A percentile compares a stretch with the other conserved stretches of the same genome.
Evolutionary conservation across 2,329 filamentous ascomycete genomes (phyloP).

Genomic region (Plectosphaerella sp.): DNA sequence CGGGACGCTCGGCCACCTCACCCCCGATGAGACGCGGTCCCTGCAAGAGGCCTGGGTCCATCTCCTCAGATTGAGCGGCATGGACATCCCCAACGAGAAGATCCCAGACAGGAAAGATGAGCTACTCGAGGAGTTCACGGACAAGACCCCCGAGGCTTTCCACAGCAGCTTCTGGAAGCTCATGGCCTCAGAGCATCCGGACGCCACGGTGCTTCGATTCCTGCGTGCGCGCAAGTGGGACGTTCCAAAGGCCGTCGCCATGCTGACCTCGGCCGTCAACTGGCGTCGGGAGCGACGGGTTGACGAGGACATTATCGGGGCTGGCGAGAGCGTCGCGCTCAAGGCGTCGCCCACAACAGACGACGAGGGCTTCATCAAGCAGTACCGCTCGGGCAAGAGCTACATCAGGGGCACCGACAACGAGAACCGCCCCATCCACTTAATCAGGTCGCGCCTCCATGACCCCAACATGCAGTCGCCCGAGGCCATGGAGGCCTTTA

Average conservation of each 20-base stretch:
- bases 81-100: constrained; percentile 2
- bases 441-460: constrained; percentile 28
- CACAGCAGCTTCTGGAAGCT: constrained; percentile 26
- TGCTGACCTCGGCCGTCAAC: constrained; percentile 30
- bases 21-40: constrained; percentile 15
- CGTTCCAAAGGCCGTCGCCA: constrained; percentile 30
- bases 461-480: constrained; percentile 24
- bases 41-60: constrained; percentile 18
- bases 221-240: constrained; percentile 35
- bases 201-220: constrained; percentile 32
- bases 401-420: constrained; percentile 31
- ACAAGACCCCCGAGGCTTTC: constrained; percentile 12
- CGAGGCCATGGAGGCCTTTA: constrained; percentile 29
- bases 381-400: constrained; percentile 31
- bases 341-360: constrained; percentile 14
- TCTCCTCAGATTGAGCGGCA: constrained; percentile 14
- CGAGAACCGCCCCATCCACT: constrained; percentile 27
- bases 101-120: not conserved
- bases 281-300: constrained; percentile 30
- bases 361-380: constrained; percentile 29
- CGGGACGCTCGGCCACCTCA: constrained; percentile 16
- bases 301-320: constrained; percentile 23
- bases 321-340: constrained; percentile 26
- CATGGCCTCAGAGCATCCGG: constrained; percentile 26
- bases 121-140: constrained; percentile 20